A percentile compares a stretch with the other conserved stretches of the same genome.
phyloP scores from a whole-genome alignment of 2,329 filamentous ascomycete genomes.

The Aspergillus transmontanensis region DNA sequence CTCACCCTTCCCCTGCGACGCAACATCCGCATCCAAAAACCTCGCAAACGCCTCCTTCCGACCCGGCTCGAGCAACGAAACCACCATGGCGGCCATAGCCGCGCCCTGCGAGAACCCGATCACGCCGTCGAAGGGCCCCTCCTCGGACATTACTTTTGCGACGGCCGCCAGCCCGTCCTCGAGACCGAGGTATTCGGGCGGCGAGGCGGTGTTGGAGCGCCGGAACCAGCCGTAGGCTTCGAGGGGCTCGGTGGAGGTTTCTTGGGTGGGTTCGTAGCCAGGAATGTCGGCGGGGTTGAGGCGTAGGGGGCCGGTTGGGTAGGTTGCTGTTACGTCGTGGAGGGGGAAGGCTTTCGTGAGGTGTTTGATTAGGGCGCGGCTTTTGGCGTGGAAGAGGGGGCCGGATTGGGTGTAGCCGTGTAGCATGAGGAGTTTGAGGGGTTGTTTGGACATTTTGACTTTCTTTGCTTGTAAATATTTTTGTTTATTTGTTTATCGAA shows the following conservation, averaged over 20 bases:
- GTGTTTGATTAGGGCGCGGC: conserved; percentile 80
- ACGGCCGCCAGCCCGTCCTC: conserved; percentile 68
- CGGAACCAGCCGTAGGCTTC: conserved; percentile 87
- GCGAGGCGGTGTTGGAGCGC: conserved; percentile 61
- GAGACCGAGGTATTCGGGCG: conserved; percentile 67
- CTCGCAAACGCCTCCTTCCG: conserved; percentile 52
- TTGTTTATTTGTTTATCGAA: background rate
- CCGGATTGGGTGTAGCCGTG: conserved; percentile 93
- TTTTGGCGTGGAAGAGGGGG: conserved; percentile 81
- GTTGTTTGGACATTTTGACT: conserved; percentile 18
- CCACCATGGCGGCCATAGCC: conserved; percentile 70
- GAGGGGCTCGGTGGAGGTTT: conserved; percentile 46
- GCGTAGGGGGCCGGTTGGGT: conserved; percentile 69
- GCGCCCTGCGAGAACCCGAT: conserved; percentile 83
- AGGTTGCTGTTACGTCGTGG: conserved; percentile 62
- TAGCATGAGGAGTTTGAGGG: conserved; percentile 72
- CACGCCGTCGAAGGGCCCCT: conserved; percentile 74
- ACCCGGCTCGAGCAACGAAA: conserved; percentile 67
- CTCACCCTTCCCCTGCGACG: conserved; percentile 18
- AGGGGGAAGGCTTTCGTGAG: conserved; percentile 72
- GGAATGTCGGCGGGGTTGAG: conserved; percentile 69
- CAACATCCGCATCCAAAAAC: conserved; percentile 29
- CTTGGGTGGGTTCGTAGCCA: conserved; percentile 57
- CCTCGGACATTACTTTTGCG: conserved; percentile 62
- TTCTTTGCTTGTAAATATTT: background rate